Conservation (phyloP, 2,329 filamentous ascomycete genomes). For the Aureobasidium uvarum region DNA sequence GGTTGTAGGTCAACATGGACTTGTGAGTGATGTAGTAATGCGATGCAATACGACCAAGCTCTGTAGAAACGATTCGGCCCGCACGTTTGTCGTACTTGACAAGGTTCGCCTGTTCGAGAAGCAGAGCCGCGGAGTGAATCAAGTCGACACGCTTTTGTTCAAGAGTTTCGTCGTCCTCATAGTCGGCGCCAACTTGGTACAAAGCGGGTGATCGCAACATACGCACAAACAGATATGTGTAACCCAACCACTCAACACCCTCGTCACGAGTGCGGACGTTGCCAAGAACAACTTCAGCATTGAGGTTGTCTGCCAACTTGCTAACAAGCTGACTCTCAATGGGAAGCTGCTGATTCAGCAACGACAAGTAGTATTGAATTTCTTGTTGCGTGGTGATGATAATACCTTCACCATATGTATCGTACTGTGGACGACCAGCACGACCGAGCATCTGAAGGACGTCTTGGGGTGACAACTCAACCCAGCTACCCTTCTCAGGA, state of each 20-base stretch:
- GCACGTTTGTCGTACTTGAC: slow-evolving; percentile 95
- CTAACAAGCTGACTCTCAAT: slow-evolving; percentile 97
- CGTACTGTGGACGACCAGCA: slow-evolving; percentile 92
- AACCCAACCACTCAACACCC: slow-evolving; percentile 98
- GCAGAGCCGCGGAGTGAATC: slow-evolving; percentile 85
- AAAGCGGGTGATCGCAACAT: slow-evolving; percentile 95
- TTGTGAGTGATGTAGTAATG: slow-evolving; percentile 98
- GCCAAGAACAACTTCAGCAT: slow-evolving; percentile 92
- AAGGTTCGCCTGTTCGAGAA: slow-evolving; percentile 82
- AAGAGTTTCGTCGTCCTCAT: slow-evolving; percentile 83
- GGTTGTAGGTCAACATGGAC: slow-evolving; percentile 97
- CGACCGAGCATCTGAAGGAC: slow-evolving; percentile 98
- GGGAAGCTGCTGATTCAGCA: slow-evolving; percentile 94
- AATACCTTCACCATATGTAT: slow-evolving; percentile 97
- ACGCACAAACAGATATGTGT: slow-evolving; percentile 95
- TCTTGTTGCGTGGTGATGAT: slow-evolving; percentile 96
- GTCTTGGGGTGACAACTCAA: slow-evolving; percentile 95
- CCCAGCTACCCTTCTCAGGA: slow-evolving; percentile 97
- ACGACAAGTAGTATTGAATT: slow-evolving; percentile 94
- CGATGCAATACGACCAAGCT: slow-evolving; percentile 91
- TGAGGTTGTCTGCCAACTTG: slow-evolving; percentile 90
- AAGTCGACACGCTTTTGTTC: slow-evolving; percentile 98
- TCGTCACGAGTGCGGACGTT: slow-evolving; percentile 91
- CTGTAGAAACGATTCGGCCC: slow-evolving; percentile 83
- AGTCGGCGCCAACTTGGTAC: slow-evolving; percentile 94